These are phyloP conservation scores for Rosa lucieae DNA, from an alignment of 306 rosid species.

Conservation along the genomic window DNA sequence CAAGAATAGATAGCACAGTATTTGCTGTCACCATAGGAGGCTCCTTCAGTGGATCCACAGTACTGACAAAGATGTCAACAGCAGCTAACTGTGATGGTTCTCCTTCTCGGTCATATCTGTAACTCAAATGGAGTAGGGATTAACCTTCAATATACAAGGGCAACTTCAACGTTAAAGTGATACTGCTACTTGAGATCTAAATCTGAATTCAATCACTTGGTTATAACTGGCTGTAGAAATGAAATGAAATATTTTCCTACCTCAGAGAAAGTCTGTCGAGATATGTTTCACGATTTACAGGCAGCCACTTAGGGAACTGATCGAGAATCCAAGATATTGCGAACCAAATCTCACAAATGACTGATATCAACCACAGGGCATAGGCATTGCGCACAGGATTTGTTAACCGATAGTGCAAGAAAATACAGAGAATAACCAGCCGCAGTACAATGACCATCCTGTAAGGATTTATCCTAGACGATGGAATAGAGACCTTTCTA, in stretches of 20 bases:
- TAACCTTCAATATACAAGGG: conserved; percentile 25
- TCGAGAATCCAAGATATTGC: conserved; percentile 96
- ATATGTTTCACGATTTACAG: conserved; percentile 96
- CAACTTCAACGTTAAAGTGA: conserved; percentile 4
- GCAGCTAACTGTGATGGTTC: conserved; percentile 93
- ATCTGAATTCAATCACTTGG: neutral
- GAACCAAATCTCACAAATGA: conserved; percentile 98
- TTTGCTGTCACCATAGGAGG: conserved; percentile 98
- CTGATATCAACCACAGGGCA: conserved; percentile 83
- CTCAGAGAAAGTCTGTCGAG: conserved; percentile 90
- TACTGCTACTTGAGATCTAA: conserved; percentile 4
- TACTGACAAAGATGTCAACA: conserved; percentile 94
- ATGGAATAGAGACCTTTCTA: conserved; percentile 90
- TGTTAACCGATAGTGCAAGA: conserved; percentile 92
- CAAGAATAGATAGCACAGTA: conserved; percentile 89
- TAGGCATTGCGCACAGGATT: conserved; percentile 93
- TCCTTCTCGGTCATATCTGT: conserved; percentile 92
- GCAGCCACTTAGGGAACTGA: conserved; percentile 98
- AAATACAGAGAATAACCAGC: conserved; percentile 66
- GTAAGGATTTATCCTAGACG: conserved; percentile 90
- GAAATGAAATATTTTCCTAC: conserved; percentile 30
- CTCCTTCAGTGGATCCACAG: conserved; percentile 94
- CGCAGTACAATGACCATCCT: conserved; percentile 93
- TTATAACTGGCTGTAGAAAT: neutral
- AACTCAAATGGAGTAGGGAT: conserved; percentile 26